Base-by-base conservation (phyloP, 116 monocot species). In the Phalaenopsis hybrid region DNA sequence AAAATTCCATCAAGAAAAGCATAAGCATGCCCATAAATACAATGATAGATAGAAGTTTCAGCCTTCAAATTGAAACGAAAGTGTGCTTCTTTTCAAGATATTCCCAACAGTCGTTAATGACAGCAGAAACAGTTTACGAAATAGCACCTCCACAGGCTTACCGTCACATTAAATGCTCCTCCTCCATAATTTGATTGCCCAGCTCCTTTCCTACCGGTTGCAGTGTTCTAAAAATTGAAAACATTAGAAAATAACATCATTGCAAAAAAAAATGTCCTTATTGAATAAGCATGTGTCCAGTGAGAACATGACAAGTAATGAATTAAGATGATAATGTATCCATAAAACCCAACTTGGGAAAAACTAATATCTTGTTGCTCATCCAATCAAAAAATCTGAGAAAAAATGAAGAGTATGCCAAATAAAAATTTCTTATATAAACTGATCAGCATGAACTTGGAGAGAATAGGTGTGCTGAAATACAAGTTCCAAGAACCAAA, bases 151-250 rank as follows among this genome's bases (percentile, higher is more conserved):
- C 65, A 86, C 17, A 79, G 33, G 76, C 90, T 90, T 86, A 94
- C 92, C 18, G 82, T 90, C 81, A 84, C 87, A 68, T 95, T 91
- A 82, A 92, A 92, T 75, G 87, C 77, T 77, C 95, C 92, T 68
- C 86, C 91, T 69, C 88, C 85, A 87, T 83, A 92, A 82, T 79
- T 88, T 73, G 89, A 91, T 78, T 92, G 86, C n/a, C 86, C 81
- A 57, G 50, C 77, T 74, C 85, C 77, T 79, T 73, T 91, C 81
- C 83, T 82, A 75, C 85, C 81, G 69, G n/a, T 74, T 81, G 70
- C 77, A 45, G 67, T 44, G 45, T 92, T 84, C 94, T 94, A 76
- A 23, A 86, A 12, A 21, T 63, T 78, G 33, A 82, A 79, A 57
- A 16, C 10, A 83, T 44, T 72, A 78, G 8, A 63, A 79, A 81